Percentiles rank a stretch among this genome's conserved stretches.
Evolutionary conservation across 257 asterid species (phyloP).

Genomic region (Rubia yunnanensis): DNA sequence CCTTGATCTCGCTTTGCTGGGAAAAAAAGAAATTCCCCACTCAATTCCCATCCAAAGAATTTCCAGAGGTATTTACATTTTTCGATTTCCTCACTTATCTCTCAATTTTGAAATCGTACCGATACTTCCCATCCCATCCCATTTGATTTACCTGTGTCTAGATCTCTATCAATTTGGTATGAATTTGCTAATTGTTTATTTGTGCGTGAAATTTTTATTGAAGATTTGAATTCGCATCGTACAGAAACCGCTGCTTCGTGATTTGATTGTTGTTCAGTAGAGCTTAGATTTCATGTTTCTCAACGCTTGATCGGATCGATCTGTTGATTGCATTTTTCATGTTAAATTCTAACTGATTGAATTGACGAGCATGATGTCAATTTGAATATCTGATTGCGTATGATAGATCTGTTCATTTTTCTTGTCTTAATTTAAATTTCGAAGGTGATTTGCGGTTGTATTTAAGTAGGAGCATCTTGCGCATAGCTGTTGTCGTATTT

Average conservation of each 20-base stretch:
- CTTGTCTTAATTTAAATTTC: neutral
- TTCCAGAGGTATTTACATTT: slow-evolving; percentile 1
- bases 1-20: slow-evolving; percentile 10
- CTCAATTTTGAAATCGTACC: too few species aligned
- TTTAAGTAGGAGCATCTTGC: neutral
- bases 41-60: slow-evolving; percentile 5
- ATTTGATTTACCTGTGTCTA: neutral
- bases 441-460: neutral
- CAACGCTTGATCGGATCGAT: slow-evolving; percentile 4
- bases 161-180: slow-evolving; percentile 13
- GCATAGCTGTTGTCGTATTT: neutral
- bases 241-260: too few species aligned
- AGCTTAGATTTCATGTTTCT: neutral
- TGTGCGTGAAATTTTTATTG: neutral
- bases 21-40: neutral
- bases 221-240: neutral
- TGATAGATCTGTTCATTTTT: slow-evolving; percentile 1
- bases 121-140: too few species aligned
- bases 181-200: neutral
- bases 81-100: neutral
- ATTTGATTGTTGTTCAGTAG: neutral
- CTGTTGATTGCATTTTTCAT: neutral
- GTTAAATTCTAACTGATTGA: neutral
- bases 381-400: slow-evolving; percentile 2
- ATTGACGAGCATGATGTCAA: neutral